Base-by-base conservation (phyloP, 495 filamentous ascomycete species). In the Hypoxylon crocopeplum region DNA sequence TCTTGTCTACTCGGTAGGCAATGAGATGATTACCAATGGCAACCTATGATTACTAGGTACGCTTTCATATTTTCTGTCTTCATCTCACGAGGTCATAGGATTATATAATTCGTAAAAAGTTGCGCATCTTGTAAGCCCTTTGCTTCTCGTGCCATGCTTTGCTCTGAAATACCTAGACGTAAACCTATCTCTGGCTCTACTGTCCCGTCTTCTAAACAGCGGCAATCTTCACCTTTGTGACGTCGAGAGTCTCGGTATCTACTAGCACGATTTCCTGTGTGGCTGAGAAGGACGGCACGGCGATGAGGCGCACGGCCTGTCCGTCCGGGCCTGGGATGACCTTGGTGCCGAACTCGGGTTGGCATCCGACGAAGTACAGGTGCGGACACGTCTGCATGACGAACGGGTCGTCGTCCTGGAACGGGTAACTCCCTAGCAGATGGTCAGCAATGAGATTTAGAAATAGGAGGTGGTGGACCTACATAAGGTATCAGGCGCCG, bases 401-500 rank as follows among this genome's bases (percentile, higher is more conserved):
- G 67, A 97, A 96, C 3, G 88, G 92, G 66, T 99, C 94, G 39
- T 89, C 82, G 30, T 89, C 86, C 75, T 97, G 90, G 75, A 95
- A 98, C 7, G 94, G 94, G 70, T 97, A 98, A 49, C 88, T 89
- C 93, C 92, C 92, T 96, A 1, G 16, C 30, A 10, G 1, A 11
- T 57, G 34, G 55, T 71, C 52, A 69, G 47, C 22, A 46, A 5
- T 34, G 40, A 4, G 32, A 19, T 17, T 20, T 21, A 40, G 20
- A 2, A 45, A 20, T 29, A 19, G 17, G 25, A 17, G 15, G 30
- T 51, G 29, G 36, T 21, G 13, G 48, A 78, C 90, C 77, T 80
- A 96, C 93, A 97, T 49, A 98, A 70, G 2, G 94, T 99, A 74
- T 99, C 94, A 1, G 94, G 94, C 3, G 95, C 95, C 1, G 94